Percentiles rank a stretch among this genome's conserved stretches.
Conservation (phyloP, 2,329 filamentous ascomycete genomes). For the Exophiala oligosperma region DNA sequence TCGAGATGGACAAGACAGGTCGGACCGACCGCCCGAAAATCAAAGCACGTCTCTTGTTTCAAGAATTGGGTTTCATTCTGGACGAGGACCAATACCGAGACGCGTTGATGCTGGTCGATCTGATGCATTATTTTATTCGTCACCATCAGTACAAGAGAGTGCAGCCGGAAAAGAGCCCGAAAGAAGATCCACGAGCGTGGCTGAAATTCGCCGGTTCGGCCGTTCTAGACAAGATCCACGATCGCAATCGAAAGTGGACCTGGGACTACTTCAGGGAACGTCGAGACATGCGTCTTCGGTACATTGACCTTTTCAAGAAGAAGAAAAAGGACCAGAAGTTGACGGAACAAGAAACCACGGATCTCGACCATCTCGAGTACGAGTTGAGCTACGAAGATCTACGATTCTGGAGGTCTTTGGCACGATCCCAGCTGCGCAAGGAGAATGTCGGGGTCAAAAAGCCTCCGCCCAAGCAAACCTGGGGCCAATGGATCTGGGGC, state of each 20-base stretch:
- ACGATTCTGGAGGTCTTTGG: slow-evolving; percentile 93
- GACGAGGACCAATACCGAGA: slow-evolving; percentile 98
- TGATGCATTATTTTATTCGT: slow-evolving; percentile 97
- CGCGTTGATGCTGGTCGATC: slow-evolving; percentile 93
- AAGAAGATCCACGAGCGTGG: slow-evolving; percentile 91
- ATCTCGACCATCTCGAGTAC: slow-evolving; percentile 74
- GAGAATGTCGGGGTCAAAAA: slow-evolving; percentile 91
- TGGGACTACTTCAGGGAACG: slow-evolving; percentile 95
- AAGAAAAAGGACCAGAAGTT: slow-evolving; percentile 73
- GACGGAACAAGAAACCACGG: slow-evolving; percentile 67
- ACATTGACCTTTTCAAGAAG: slow-evolving; percentile 96
- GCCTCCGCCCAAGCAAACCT: slow-evolving; percentile 69
- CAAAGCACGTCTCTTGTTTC: slow-evolving; percentile 88
- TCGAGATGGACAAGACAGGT: slow-evolving; percentile 92
- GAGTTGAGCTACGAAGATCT: slow-evolving; percentile 94
- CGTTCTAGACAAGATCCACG: slow-evolving; percentile 90
- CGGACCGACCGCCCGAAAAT: slow-evolving; percentile 76
- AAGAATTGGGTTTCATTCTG: slow-evolving; percentile 96
- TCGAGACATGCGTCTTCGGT: slow-evolving; percentile 81
- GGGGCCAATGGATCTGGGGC: slow-evolving; percentile 92
- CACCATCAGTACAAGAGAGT: slow-evolving; percentile 96
- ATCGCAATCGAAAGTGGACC: slow-evolving; percentile 87
- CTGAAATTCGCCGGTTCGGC: slow-evolving; percentile 86
- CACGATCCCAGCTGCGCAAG: slow-evolving; percentile 90
- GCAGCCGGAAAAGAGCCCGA: slow-evolving; percentile 80